Evolutionary conservation across 2,329 filamentous ascomycete genomes (phyloP).

Genomic region (Dactylonectria estremocensis): DNA sequence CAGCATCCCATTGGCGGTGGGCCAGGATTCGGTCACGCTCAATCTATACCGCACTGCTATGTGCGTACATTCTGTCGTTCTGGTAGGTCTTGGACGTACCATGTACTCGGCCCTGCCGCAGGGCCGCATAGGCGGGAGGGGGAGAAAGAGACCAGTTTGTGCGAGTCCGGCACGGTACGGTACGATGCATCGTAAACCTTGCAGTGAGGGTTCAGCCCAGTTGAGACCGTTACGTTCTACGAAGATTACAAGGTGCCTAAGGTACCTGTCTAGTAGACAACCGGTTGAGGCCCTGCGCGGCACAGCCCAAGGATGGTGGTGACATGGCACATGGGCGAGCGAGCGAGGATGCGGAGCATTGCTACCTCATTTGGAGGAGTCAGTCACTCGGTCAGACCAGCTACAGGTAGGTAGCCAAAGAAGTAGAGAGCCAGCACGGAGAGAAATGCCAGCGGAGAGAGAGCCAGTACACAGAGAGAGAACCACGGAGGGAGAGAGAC

Average conservation of each 20-base stretch:
- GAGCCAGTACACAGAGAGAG: no score
- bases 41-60: constrained; percentile 11
- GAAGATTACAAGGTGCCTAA: no score
- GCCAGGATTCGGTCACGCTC: constrained; percentile 32
- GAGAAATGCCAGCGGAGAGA: no score
- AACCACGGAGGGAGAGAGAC: no score
- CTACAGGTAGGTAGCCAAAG: no score
- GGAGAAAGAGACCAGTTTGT: constrained; percentile 7
- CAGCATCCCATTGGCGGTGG: constrained; percentile 35
- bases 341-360: constrained; percentile 2
- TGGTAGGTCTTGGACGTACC: no score
- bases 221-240: no score
- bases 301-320: constrained; percentile 11
- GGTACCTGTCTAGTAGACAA: not conserved
- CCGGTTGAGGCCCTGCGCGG: not conserved
- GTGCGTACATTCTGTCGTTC: not conserved
- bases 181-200: not conserved
- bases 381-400: not conserved
- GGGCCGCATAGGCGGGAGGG: not conserved
- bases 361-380: constrained; percentile 14
- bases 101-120: no score
- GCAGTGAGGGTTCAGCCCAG: not conserved
- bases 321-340: not conserved
- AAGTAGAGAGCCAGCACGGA: no score
- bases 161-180: constrained; percentile 5